Base-by-base conservation (phyloP, 768 basidiomycete genomes). In the Leccinum imitatum region DNA sequence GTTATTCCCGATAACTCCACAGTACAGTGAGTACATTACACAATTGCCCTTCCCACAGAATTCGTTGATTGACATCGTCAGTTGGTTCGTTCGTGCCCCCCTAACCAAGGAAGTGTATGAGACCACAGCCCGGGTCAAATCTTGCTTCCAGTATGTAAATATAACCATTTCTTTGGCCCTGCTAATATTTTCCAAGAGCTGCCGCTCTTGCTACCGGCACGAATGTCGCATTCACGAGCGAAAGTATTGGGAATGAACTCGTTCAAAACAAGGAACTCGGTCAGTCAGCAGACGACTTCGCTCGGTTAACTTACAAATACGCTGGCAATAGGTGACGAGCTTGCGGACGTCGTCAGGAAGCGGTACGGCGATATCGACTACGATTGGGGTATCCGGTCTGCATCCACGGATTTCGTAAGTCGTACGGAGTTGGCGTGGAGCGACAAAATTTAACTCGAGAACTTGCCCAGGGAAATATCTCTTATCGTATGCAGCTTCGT, bases 1-100 rank as follows among this genome's bases (percentile, higher is more conserved):
- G 92, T 95, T 53, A 91, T 92, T 53, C 93, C 93, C 0, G 91
- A 93, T 69, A 87, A 91, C 67, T 79, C 90, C 1, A 87, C 85
- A 63, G 84, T 91, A 75, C 73, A 77, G 89, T 89, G 68, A 59
- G 85, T 69, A 1, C 23, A 31, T 48, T 27, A 14, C 15, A 35
- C 17, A 27, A 4, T 10, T n/a, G 30, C 7, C 33, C 4, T 31
- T 41, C 10, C 9, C 10, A 6, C 6, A 3, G 19, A 5, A 30
- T 3, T 27, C 21, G 25, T 27, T 37, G 50, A 63, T 35, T 19
- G 50, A 30, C 17, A 41, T 21, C 31, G 19, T 58, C 59, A 87
- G 86, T 6, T 94, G 86, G 76, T 85, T 85, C 63, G 83, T 92
- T 5, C 87, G 92, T 21, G 89, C 89, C 0, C 87, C 89, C 4